Evolutionary conservation across 1,284 basidiomycete genomes (phyloP), one percentile per base, ranked within the genome.

Genomic region (Xerocomus amazonicus): DNA sequence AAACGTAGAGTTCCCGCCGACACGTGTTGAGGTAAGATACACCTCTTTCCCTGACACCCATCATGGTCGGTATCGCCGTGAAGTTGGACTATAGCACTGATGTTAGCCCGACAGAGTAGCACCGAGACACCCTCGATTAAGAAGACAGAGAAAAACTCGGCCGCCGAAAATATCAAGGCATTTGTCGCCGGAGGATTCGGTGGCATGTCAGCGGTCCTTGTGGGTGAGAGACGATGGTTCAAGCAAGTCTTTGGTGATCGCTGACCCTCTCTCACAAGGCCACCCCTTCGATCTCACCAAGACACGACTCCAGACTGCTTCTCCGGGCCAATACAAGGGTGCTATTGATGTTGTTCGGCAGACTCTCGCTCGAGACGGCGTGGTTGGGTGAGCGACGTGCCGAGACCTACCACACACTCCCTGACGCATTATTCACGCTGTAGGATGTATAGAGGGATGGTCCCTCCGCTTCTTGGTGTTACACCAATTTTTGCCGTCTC

Each of bases 221-320:
- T 96, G 53, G 93, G 93, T 88, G 64, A 67, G 81, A 78, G 43
- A 48, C 12, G 32, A 27, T n/a, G 19, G 9, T 39, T 43, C n/a
- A 28, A 38, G 33, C n/a, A 17, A 31, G n/a, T n/a, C 23, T 32
- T 39, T 10, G 38, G 28, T 40, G 39, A 49, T 23, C 13, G 12
- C 51, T 65, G 43, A 60, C 35, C 29, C 33, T 45, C 41, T 17
- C 56, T 45, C 12, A 31, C 23, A 58, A 89, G 96, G 96, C 5
- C 97, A 99, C 65, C 96, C 96, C 8, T 99, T 99, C 67, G 96
- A 99, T 73, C 75, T 99, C 59, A 97, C 92, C 53, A 98, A 98
- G 77, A 97, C 94, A 29, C 81, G 94, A 50, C 71, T 99, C 59
- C 97, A 99, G 73, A 99, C 97, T 8, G 96, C 97, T 6, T 61